Conservation (phyloP, 1,284 basidiomycete species). For the Malassezia caprae region DNA sequence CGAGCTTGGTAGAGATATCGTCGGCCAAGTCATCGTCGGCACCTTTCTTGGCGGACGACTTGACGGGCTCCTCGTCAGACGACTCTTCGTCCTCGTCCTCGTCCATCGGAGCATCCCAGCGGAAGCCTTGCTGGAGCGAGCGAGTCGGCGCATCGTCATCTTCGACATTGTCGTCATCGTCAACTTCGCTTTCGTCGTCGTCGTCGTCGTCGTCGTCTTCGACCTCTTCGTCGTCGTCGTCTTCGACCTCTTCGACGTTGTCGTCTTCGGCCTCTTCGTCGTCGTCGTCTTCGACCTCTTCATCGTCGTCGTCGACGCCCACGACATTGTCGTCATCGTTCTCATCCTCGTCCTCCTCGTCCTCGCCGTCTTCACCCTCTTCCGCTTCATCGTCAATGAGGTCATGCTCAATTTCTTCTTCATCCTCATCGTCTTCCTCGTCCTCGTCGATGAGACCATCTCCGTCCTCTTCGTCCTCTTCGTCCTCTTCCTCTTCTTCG, state of each 20-base stretch:
- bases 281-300: not conserved
- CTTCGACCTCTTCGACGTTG: not conserved
- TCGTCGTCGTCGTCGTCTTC: not conserved
- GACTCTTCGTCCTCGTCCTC: conserved; percentile 52
- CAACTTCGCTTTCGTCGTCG: not conserved
- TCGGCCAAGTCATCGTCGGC: conserved; percentile 37
- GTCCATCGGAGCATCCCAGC: conserved; percentile 44
- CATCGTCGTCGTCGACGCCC: conserved; percentile 4
- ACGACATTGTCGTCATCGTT: not conserved
- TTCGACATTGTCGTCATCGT: conserved; percentile 24
- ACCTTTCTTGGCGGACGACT: conserved; percentile 31
- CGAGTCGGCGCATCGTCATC: conserved; percentile 14
- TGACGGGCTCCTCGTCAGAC: not conserved
- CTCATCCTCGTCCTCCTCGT: not conserved
- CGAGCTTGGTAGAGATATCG: conserved; percentile 53
- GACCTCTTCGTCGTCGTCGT: not conserved
- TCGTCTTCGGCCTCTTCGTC: conserved; percentile 7
- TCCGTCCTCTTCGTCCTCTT: conserved; percentile 28
- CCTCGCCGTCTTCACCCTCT: not conserved
- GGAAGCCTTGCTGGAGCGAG: conserved; percentile 13
- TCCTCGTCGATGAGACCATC: conserved; percentile 22
- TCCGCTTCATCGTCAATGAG: conserved; percentile 46
- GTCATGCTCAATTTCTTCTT: conserved; percentile 53
- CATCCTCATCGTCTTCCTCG: conserved; percentile 10
- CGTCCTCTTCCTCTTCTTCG: conserved; percentile 51